A percentile compares a stretch with the other conserved stretches of the same genome.
Conservation (phyloP, 768 basidiomycete species). For the Crassisporium funariophilum region DNA sequence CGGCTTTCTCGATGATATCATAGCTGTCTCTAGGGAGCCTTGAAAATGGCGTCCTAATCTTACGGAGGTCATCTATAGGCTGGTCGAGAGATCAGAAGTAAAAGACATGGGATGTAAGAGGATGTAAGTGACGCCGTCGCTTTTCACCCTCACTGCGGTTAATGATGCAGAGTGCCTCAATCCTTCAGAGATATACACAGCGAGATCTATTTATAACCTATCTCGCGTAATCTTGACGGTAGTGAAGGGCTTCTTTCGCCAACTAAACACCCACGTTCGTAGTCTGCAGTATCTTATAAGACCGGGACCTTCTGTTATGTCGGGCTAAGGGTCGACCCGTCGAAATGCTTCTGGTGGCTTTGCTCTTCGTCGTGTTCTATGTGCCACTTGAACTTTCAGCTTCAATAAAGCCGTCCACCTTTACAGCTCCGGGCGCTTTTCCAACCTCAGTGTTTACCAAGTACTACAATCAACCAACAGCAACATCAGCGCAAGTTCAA, state of each 20-base stretch:
- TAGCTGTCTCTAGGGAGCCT: too few species aligned
- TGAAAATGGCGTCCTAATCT: too few species aligned
- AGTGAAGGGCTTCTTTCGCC: neutral
- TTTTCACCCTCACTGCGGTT: too few species aligned
- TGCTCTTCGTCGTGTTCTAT: constrained; percentile 6
- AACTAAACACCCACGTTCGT: neutral
- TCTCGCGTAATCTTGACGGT: too few species aligned
- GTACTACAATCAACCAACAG: constrained; percentile 76
- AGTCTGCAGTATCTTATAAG: neutral
- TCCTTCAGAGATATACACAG: too few species aligned
- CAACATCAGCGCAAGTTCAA: constrained; percentile 71
- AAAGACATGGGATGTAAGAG: too few species aligned
- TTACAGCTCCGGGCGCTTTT: constrained; percentile 62
- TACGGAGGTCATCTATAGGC: too few species aligned
- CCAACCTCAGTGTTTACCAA: constrained; percentile 64
- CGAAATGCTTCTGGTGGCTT: constrained; percentile 11
- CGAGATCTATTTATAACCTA: too few species aligned
- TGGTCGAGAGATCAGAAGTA: too few species aligned
- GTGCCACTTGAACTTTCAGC: constrained; percentile 11
- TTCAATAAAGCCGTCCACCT: constrained; percentile 43
- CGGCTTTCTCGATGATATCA: too few species aligned
- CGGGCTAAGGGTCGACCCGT: neutral
- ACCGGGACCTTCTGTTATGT: neutral
- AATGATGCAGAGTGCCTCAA: too few species aligned
- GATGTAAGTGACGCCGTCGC: too few species aligned